Conservation (phyloP, 192 early-diverging fungal genomes). For the Lunasporangiospora selenospora region DNA sequence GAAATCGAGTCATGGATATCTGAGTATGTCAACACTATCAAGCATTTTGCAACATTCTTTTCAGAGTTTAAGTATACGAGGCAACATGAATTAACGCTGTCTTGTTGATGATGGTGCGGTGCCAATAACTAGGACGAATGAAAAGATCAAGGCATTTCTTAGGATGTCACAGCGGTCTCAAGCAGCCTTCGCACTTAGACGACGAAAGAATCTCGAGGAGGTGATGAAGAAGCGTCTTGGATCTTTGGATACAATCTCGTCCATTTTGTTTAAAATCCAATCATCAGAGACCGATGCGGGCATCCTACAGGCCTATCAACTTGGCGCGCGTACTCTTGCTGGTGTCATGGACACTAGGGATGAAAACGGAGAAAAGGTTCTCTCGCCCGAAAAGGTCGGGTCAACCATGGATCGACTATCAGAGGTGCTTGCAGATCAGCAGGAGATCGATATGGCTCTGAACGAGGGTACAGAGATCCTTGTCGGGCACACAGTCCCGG, state of each 20-base stretch:
- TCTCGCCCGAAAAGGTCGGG: conserved; percentile 61
- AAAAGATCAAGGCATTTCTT: conserved; percentile 49
- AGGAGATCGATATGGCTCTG: conserved; percentile 67
- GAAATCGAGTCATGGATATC: conserved; percentile 62
- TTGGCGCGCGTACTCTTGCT: conserved; percentile 64
- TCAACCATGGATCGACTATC: conserved; percentile 65
- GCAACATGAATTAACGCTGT: no score
- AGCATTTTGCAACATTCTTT: neutral
- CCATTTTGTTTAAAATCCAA: conserved; percentile 68
- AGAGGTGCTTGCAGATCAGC: conserved; percentile 65
- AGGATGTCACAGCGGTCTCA: conserved; percentile 55
- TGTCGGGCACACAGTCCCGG: conserved; percentile 5
- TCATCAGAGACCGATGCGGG: conserved; percentile 66
- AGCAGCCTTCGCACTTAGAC: conserved; percentile 60
- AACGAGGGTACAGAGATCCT: conserved; percentile 35
- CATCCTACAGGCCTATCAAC: conserved; percentile 64
- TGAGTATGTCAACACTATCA: conserved; percentile 48
- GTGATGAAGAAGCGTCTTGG: conserved; percentile 63
- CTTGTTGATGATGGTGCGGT: no score
- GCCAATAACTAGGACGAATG: conserved; percentile 49
- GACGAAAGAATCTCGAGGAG: conserved; percentile 57
- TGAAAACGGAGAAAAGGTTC: conserved; percentile 22
- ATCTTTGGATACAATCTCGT: conserved; percentile 65
- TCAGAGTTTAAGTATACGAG: no score
- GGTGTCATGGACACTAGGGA: conserved; percentile 49